Base-by-base conservation (phyloP, 345 rosid genomes). In the Salix arbutifolia region DNA sequence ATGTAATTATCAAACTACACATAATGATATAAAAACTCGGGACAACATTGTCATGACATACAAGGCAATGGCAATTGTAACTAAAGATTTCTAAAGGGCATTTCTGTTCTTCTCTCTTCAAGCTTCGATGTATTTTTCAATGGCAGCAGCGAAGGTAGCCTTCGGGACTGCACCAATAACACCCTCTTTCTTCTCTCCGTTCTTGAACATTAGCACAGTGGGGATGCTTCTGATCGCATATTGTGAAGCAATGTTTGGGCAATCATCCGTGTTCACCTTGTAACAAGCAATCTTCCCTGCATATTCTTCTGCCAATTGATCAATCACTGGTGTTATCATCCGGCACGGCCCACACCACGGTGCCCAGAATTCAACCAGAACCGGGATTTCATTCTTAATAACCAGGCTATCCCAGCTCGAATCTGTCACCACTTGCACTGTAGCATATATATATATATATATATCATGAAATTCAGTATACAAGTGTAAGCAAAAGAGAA, bases 191-290 rank as follows among this genome's bases (percentile, higher is more conserved):
- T 80, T 89, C 82, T 87, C 88, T 33, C 92, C 92, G 26, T 82
- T 72, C 82, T 86, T 86, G 84, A 87, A 86, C 78, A 89, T 83
- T 53, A 89, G 85, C 71, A 87, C 84, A 2, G 90, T 89, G 4
- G 92, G 92, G 62, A 89, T 86, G 88, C 92, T 89, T 76, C 88
- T 77, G 52, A 89, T 87, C 23, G 91, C 91, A 17, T 82, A 89
- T 65, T 82, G 18, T 2, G 87, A 81, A 4, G 92, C 89, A 17
- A 86, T 86, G 72, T 79, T 80, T 28, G 90, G 89, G 78, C 85
- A 75, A 62, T 89, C 92, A 53, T 89, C 92, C 0, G 92, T 89
- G 87, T 89, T 89, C 72, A 89, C 77, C 84, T 86, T 89, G 82
- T 70, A 89, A 71, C 89, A 89, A 14, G 84, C 65, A 8, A 87